A percentile compares a stretch with the other conserved stretches of the same genome.
Evolutionary conservation across 805 yeast genomes (phyloP).

Genomic region (Yamadazyma paraphyllophila): DNA sequence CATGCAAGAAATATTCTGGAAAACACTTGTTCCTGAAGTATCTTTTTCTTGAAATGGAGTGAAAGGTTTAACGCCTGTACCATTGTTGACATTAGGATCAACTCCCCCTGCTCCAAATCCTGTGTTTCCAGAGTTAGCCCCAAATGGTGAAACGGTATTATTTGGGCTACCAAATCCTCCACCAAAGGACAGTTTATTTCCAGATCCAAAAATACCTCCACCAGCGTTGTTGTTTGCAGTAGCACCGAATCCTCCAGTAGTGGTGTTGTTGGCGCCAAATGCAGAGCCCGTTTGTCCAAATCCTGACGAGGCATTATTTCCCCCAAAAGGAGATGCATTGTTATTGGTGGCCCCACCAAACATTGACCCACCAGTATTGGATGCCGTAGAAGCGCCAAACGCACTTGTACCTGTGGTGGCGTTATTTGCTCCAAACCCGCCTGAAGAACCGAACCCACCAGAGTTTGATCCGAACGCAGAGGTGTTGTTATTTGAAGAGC

Average conservation of each 20-base stretch:
- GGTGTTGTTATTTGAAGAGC: slow-evolving; percentile 13
- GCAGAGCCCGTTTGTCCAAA: slow-evolving; percentile 19
- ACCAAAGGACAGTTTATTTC: slow-evolving; percentile 17
- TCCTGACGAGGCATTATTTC: slow-evolving; percentile 5
- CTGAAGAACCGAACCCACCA: slow-evolving; percentile 11
- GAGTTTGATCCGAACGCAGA: slow-evolving; percentile 8
- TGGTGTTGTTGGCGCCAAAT: slow-evolving; percentile 22
- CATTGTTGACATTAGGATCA: slow-evolving; percentile 46
- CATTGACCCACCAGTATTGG: slow-evolving; percentile 6
- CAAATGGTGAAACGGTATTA: slow-evolving; percentile 11
- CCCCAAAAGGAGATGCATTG: slow-evolving; percentile 20
- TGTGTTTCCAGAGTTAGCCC: slow-evolving; percentile 14
- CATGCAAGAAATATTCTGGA: slow-evolving; percentile 80
- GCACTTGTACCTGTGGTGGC: slow-evolving; percentile 3
- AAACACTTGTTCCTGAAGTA: slow-evolving; percentile 50
- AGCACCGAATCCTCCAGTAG: slow-evolving; percentile 9
- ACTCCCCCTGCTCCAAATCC: slow-evolving; percentile 30
- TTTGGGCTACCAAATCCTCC: slow-evolving; percentile 15
- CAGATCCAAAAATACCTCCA: slow-evolving; percentile 12
- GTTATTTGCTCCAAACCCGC: slow-evolving; percentile 23
- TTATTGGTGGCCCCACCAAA: slow-evolving; percentile 21
- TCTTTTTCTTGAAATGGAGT: slow-evolving; percentile 73
- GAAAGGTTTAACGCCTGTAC: slow-evolving; percentile 73
- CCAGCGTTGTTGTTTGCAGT: slow-evolving; percentile 11
- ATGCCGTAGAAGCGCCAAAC: slow-evolving; percentile 7